Conservation (phyloP, 495 filamentous ascomycete genomes). For the Penicillium mononematosum region DNA sequence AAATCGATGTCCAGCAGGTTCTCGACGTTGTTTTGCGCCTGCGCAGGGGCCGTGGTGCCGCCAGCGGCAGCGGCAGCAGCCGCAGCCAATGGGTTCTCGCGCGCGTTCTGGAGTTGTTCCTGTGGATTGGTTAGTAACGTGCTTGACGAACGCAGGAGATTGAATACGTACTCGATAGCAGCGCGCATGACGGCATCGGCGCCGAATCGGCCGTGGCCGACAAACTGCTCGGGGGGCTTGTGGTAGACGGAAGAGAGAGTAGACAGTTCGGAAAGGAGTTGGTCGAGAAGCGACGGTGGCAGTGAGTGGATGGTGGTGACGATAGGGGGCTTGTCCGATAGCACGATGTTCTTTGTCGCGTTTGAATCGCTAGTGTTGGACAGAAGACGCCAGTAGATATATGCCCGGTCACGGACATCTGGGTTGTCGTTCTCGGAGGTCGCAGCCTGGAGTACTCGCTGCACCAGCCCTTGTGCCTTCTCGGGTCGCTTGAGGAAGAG, state of each 20-base stretch:
- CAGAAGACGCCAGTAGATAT: slow-evolving; percentile 97
- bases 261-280: slow-evolving; percentile 85
- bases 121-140: slow-evolving; percentile 22
- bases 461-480: slow-evolving; percentile 86
- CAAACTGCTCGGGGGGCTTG: slow-evolving; percentile 94
- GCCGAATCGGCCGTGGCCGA: slow-evolving; percentile 90
- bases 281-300: slow-evolving; percentile 77
- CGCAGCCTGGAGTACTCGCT: slow-evolving; percentile 87
- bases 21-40: slow-evolving; percentile 76
- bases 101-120: slow-evolving; percentile 83
- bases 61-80: slow-evolving; percentile 69
- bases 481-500: slow-evolving; percentile 95
- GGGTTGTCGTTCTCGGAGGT: slow-evolving; percentile 96
- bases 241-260: slow-evolving; percentile 98
- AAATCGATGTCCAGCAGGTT: slow-evolving; percentile 98
- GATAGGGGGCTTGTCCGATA: slow-evolving; percentile 93
- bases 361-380: slow-evolving; percentile 78
- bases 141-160: not conserved
- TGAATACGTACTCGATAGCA: slow-evolving; percentile 70
- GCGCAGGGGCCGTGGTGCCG: slow-evolving; percentile 48
- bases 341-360: slow-evolving; percentile 83
- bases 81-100: slow-evolving; percentile 90
- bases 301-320: slow-evolving; percentile 88
- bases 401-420: slow-evolving; percentile 93
- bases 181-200: slow-evolving; percentile 93